These are phyloP conservation scores for Asterophora lycoperdoides DNA, from an alignment of 768 basidiomycete genomes.

Conservation along the genomic window DNA sequence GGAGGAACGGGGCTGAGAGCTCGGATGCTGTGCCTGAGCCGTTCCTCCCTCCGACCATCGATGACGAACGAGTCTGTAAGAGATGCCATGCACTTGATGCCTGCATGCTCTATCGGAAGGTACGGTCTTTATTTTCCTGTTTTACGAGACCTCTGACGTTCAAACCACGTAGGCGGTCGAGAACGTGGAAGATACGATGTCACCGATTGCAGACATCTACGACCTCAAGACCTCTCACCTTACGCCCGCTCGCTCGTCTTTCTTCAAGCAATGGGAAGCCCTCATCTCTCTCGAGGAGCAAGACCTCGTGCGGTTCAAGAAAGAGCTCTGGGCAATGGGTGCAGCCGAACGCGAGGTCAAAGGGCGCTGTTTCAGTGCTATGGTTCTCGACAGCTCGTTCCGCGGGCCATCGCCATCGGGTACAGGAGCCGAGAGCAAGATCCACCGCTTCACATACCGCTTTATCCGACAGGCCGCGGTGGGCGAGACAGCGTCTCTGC, in stretches of 20 bases:
- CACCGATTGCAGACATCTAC: slow-evolving; percentile 65
- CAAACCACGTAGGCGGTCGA: slow-evolving; percentile 56
- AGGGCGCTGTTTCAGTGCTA: slow-evolving; percentile 81
- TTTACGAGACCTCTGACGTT: background rate
- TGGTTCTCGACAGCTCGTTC: slow-evolving; percentile 59
- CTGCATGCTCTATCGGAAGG: slow-evolving; percentile 94
- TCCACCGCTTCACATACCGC: slow-evolving; percentile 76
- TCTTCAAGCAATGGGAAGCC: slow-evolving; percentile 90
- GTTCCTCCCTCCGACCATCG: slow-evolving; percentile 85
- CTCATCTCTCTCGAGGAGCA: slow-evolving; percentile 84
- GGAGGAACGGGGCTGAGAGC: slow-evolving; percentile 29
- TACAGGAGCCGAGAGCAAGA: slow-evolving; percentile 42
- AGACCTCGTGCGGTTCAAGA: slow-evolving; percentile 77
- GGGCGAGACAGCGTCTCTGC: slow-evolving; percentile 21
- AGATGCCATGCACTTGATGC: slow-evolving; percentile 79
- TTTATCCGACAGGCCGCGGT: slow-evolving; percentile 42
- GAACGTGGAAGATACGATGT: slow-evolving; percentile 45
- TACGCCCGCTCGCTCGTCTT: slow-evolving; percentile 56
- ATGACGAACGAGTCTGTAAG: slow-evolving; percentile 74
- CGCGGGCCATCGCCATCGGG: slow-evolving; percentile 17
- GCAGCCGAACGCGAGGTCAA: slow-evolving; percentile 73
- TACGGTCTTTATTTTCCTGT: slow-evolving; percentile 17
- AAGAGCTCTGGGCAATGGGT: slow-evolving; percentile 91
- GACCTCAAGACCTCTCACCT: slow-evolving; percentile 79
- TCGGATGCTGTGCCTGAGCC: slow-evolving; percentile 32